Evolutionary conservation across 2,329 filamentous ascomycete species (phyloP), one percentile per base, ranked within the genome.

Genomic region (Diplodia corticola): DNA sequence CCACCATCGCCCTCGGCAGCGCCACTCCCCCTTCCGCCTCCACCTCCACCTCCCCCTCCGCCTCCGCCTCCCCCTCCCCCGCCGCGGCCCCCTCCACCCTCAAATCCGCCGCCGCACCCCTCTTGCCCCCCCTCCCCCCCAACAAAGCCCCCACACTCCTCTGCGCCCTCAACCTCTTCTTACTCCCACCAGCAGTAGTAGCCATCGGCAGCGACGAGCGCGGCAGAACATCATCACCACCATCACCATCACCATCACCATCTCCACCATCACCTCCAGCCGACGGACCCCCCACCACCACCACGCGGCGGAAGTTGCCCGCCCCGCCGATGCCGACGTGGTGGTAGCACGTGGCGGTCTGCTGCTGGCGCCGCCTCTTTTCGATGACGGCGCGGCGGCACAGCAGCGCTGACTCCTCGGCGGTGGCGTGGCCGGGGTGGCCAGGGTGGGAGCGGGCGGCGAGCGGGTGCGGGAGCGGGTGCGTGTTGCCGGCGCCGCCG

Each of bases 241-340:
- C n/a, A n/a, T n/a, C n/a, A n/a, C n/a, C n/a, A n/a, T n/a, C n/a
- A n/a, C n/a, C n/a, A n/a, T n/a, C n/a, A n/a, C n/a, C n/a, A n/a
- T n/a, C n/a, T n/a, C n/a, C n/a, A n/a, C n/a, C n/a, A n/a, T n/a
- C n/a, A n/a, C n/a, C n/a, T n/a, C n/a, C n/a, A n/a, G n/a, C n/a
- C n/a, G n/a, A n/a, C n/a, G n/a, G n/a, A n/a, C n/a, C n/a, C n/a
- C n/a, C n/a, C n/a, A n/a, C n/a, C n/a, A n/a, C n/a, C n/a, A n/a
- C n/a, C n/a, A n/a, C n/a, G n/a, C n/a, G n/a, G n/a, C 61, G 28
- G 2, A 30, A 53, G 57, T 73, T 74, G 5, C 73, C 73, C 12
- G 67, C 60, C 2, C 70, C 72, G 17, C 71, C 72, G 55, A 74
- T 70, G 40, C 69, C 69, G 48, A 67, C 37, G 48, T 63, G 68